phyloP scores from a whole-genome alignment of 345 rosid species.

The Erysimum cheiranthoides region DNA sequence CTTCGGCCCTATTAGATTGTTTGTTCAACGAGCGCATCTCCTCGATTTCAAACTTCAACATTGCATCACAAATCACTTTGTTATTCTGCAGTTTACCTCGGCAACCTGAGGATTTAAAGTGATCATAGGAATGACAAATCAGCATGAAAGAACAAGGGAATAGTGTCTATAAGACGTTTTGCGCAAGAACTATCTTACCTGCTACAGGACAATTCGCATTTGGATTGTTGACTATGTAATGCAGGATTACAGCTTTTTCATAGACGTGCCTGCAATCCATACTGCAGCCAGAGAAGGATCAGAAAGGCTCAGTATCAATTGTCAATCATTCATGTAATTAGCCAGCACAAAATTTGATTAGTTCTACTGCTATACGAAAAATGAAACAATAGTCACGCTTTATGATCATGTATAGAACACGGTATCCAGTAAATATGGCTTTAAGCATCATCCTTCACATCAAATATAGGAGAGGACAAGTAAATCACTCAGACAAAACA shows the following conservation, averaged over 20 bases:
- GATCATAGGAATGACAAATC: conserved; percentile 24
- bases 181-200: conserved; percentile 52
- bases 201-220: conserved; percentile 66
- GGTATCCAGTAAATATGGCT: background rate
- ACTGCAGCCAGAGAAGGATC: conserved; percentile 52
- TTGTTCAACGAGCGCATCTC: conserved; percentile 63
- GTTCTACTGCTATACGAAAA: conserved; percentile 9
- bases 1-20: conserved; percentile 50
- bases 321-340: conserved; percentile 13
- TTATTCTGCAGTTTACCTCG: conserved; percentile 57
- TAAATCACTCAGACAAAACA: conserved; percentile 10
- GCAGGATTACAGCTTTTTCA: conserved; percentile 61
- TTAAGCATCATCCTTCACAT: conserved; percentile 10
- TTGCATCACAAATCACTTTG: conserved; percentile 63
- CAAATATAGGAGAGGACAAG: conserved; percentile 5
- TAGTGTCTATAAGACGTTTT: background rate
- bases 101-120: conserved; percentile 58
- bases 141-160: conserved; percentile 25
- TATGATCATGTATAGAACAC: conserved; percentile 6
- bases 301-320: conserved; percentile 5
- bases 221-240: conserved; percentile 51
- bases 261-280: conserved; percentile 87
- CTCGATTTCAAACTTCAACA: conserved; percentile 69
- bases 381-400: background rate
- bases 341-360: conserved; percentile 1